Percentiles rank a stretch among this genome's conserved stretches.
These are phyloP conservation scores for Zanthoxylum bungeanum DNA, from an alignment of 345 rosid genomes.

Conservation along the genomic window DNA sequence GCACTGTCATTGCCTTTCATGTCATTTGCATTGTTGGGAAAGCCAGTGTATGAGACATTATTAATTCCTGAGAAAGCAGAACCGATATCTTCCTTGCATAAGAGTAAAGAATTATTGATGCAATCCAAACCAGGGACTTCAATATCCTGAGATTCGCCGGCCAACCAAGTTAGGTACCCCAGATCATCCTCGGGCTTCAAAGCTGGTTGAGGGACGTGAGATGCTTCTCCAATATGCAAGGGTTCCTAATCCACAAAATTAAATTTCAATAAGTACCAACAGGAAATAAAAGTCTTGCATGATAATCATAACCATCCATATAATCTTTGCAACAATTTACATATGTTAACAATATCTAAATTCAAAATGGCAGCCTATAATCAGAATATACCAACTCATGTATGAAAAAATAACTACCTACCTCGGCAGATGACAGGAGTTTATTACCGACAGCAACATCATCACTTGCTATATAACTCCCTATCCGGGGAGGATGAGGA, in stretches of 20 bases:
- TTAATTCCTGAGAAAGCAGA: conserved; percentile 32
- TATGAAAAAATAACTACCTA: conserved; percentile 6
- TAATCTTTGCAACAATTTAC: conserved; percentile 1
- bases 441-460: conserved; percentile 27
- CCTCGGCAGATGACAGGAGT: conserved; percentile 30
- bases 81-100: conserved; percentile 46
- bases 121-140: conserved; percentile 37
- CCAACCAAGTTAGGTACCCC: conserved; percentile 40
- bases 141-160: conserved; percentile 64
- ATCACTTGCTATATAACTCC: conserved; percentile 21
- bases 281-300: not conserved
- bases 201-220: conserved; percentile 5
- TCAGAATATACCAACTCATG: not conserved
- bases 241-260: conserved; percentile 33
- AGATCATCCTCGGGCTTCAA: conserved; percentile 24
- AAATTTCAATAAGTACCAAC: not conserved
- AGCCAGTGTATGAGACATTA: conserved; percentile 16
- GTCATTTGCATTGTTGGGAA: conserved; percentile 10
- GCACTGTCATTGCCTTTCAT: conserved; percentile 16
- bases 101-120: conserved; percentile 42
- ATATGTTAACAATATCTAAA: not conserved
- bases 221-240: conserved; percentile 30
- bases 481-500: conserved; percentile 55
- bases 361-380: not conserved
- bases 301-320: not conserved